Base-by-base conservation (phyloP, 176 grass and related monocot species). In the Zea luxurians region DNA sequence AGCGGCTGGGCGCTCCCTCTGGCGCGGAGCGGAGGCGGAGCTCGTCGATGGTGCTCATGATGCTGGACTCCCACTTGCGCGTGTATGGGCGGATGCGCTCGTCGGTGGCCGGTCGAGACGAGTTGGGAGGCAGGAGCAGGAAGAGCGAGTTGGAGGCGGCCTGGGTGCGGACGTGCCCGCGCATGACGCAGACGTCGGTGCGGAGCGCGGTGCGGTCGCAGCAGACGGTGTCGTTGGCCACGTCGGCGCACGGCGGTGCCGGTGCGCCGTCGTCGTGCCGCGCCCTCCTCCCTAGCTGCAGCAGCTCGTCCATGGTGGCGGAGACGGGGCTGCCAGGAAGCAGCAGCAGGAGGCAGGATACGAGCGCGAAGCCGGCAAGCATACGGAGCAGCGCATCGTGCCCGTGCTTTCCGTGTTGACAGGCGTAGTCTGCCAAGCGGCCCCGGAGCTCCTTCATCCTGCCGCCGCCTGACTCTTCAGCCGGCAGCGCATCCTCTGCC, bases 21-120 rank as follows among this genome's bases (percentile, higher is more conserved):
- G 13, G 49, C 49, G 13, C 49, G 49, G 70, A 12, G 10, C 82
- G 86, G 13, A 97, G 86, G 66, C 73, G 82, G 37, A 97, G 78
- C 84, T 93, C 91, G 72, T 91, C 87, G 86, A 97, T 91, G 68
- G 91, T 93, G 76, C 68, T 41, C 93, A 93, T 97, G 75, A 93
- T 10, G 63, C 67, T 83, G 17, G 83, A 71, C 76, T 97, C 93
- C 91, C 91, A 97, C 83, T 97, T 97, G 52, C 93, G 86, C 16
- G 91, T 93, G 81, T 64, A 77, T 0, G 74, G 74, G 43, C 68
- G 68, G 68, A 87, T 78, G 43, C 74, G 86, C 80, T 87, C 80
- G 13, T 73, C 80, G 13, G 6, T 36, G 18, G 18, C 13, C 2
- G 48, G 16, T 0, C 17, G 5, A 27, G 77, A 41, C 2, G 76